Base-by-base conservation (phyloP, 2,329 filamentous ascomycete species). In the Coniochaeta hoffmannii region DNA sequence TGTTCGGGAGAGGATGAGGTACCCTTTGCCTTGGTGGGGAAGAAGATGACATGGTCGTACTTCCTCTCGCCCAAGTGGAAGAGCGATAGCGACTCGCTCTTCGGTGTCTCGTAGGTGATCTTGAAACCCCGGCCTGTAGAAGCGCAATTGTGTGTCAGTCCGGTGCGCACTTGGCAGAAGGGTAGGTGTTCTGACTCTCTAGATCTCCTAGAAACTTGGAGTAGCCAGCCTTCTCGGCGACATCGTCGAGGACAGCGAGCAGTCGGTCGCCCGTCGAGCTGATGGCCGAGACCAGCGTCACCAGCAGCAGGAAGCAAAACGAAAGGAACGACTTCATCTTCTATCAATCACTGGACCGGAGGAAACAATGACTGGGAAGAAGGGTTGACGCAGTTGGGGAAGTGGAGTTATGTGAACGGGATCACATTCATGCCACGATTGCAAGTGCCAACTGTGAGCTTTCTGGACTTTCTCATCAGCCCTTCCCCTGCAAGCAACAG, bases 21-120 rank as follows among this genome's bases (percentile, higher is more conserved):
- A 90, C 88, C 92, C 82, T 99, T 99, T 31, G 89, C 84, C 73
- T 93, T 96, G 58, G 87, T 85, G 53, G 94, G 94, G 61, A 97
- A 83, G 63, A 99, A 80, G 61, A 97, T 73, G 61, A 97, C 76
- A 73, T 99, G 93, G 74, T 97, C 93, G 73, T 92, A 97, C 60
- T 83, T 85, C 70, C 88, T 85, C 75, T 94, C 90, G 68, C 93
- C 94, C 60, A 94, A 85, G 68, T 84, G 79, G 76, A 97, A 96
- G 62, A 99, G 79, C 53, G 83, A 80, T 64, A 97, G 75, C 53
- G 79, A 77, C 54, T 90, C 83, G 69, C 83, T 88, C 75, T 94
- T 94, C 58, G 90, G 89, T 8, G 90, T 91, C 70, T 92, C 85
- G 69, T 91, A 92, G 35, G 82, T 81, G 63, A 97, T 78, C 58